Evolutionary conservation across 768 basidiomycete genomes (phyloP).

Genomic region (Candolleomyces aberdarensis): DNA sequence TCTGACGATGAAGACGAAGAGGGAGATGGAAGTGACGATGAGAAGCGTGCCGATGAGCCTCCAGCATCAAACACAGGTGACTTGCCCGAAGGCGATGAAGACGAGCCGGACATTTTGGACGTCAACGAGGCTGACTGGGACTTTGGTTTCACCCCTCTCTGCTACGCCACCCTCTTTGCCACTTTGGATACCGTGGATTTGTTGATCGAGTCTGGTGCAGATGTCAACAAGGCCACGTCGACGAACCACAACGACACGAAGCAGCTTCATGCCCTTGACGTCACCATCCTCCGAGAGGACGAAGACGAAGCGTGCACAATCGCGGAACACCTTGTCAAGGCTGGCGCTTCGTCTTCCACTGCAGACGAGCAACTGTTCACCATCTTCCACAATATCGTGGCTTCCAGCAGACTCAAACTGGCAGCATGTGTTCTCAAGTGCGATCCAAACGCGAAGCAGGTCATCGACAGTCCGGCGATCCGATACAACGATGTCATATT

Average conservation of each 20-base stretch:
- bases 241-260: slow-evolving; percentile 18
- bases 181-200: slow-evolving; percentile 42
- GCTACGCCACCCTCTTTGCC: slow-evolving; percentile 48
- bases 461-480: slow-evolving; percentile 37
- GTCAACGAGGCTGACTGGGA: slow-evolving; percentile 58
- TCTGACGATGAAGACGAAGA: slow-evolving; percentile 23
- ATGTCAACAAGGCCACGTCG: slow-evolving; percentile 33
- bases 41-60: slow-evolving; percentile 9
- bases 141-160: slow-evolving; percentile 48
- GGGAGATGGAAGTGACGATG: slow-evolving; percentile 15
- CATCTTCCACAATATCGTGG: slow-evolving; percentile 39
- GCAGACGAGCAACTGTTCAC: slow-evolving; percentile 36
- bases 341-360: slow-evolving; percentile 39
- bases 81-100: slow-evolving; percentile 45
- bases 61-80: slow-evolving; percentile 23
- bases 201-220: slow-evolving; percentile 46
- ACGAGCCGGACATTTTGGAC: slow-evolving; percentile 54
- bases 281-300: slow-evolving; percentile 38
- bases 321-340: slow-evolving; percentile 37
- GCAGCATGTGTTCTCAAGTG: slow-evolving; percentile 37
- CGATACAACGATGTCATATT: slow-evolving; percentile 24
- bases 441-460: slow-evolving; percentile 37
- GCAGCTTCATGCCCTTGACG: slow-evolving; percentile 34
- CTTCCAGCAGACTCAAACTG: slow-evolving; percentile 32
- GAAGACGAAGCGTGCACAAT: slow-evolving; percentile 38